Base-by-base conservation (phyloP, 768 basidiomycete genomes). In the Mycena metata region DNA sequence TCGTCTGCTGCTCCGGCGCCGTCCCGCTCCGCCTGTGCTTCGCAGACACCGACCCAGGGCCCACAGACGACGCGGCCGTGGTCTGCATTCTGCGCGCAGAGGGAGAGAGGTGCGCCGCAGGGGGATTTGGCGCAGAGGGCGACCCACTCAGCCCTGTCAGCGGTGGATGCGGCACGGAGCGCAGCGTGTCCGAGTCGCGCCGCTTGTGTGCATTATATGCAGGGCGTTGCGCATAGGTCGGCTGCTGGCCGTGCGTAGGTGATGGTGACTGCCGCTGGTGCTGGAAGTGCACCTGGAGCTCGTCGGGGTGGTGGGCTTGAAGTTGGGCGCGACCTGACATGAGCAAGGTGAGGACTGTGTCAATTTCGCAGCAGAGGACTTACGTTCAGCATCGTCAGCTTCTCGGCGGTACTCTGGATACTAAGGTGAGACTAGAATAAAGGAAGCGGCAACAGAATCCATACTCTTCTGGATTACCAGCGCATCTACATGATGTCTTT, bases 131-230 rank as follows among this genome's bases (percentile, higher is more conserved):
- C 5, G 84, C 83, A 1, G 91, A 90, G 1, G 91, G 91, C 12
- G 86, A 86, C n/a, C 81, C 76, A 24, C 81, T 69, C 23, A 72
- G 86, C 12, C 81, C 76, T 24, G 78, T 67, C n/a, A 72, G 75
- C 39, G 79, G 51, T 12, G 79, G 79, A 19, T 80, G 79, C 21
- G 82, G 81, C 16, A 80, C 76, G 9, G 83, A 86, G 50, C 90
- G 91, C 33, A 93, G 79, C 0, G 93, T 94, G 69, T 95, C 93
- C 0, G 93, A 94, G 64, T 94, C 92, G 30, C 88, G 86, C 56
- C 93, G 88, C 72, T 83, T 85, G 75, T 94, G 93, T 2, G 77
- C 79, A 71, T 84, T 81, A 76, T 58, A 76, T 66, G 39, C 76
- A 73, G 43, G 77, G 45, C 69, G 74, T 73, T 66, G 85, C 83